Evolutionary conservation across 768 basidiomycete species (phyloP), one percentile per base, ranked within the genome.

Genomic region (Tulasnella sp.): DNA sequence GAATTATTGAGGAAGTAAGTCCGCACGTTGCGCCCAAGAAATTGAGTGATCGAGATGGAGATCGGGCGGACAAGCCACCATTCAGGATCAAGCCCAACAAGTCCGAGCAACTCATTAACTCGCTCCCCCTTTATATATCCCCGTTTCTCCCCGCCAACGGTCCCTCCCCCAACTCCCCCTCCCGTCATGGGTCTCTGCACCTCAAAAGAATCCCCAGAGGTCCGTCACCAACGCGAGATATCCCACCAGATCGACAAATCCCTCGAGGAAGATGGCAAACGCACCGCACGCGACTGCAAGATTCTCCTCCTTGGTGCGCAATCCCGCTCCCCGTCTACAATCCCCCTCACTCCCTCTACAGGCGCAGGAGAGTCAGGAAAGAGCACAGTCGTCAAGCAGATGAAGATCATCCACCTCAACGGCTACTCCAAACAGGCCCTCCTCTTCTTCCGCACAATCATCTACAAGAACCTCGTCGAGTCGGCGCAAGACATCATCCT

Each of bases 361-460:
- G 92, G 93, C 55, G 92, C 91, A 12, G 90, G 93, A 64, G 91
- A 94, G 73, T 88, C 86, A 0, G 94, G 93, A 5, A 97, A 97
- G 71, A 83, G 81, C 3, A 98, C 93, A 0, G 90, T 98, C 62
- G 91, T 96, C 34, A 97, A 98, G 68, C 93, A 98, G 69, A 96
- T 98, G 92, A 96, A 94, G 76, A 93, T 97, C 58, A 92, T 97
- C 48, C 87, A 98, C 68, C 87, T 94, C 68, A 81, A 83, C 60
- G 93, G 93, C 11, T 98, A 91, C 70, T 79, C 82, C 2, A 69
- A 71, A 6, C 77, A 84, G 0, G 91, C 96, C 67, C 79, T 90
- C 25, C 74, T 82, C 59, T 75, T 79, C 2, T 94, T 80, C 72
- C 75, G 84, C 17, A 77, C 82, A 0, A 82, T 83, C 29, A 82